These are phyloP conservation scores for Cercospora sp. DNA, from an alignment of 2,329 filamentous ascomycete genomes.

Conservation along the genomic window DNA sequence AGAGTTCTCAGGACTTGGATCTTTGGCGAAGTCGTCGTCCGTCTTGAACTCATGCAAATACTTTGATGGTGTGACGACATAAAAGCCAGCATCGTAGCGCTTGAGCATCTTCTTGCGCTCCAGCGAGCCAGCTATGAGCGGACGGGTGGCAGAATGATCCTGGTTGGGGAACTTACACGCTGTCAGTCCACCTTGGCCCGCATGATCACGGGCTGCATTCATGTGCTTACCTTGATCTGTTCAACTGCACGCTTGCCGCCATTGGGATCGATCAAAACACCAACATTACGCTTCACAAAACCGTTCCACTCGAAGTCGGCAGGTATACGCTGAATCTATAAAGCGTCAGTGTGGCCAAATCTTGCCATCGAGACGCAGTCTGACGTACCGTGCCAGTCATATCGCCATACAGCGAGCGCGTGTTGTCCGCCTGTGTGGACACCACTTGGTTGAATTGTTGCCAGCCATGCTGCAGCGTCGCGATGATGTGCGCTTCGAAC, in stretches of 20 bases:
- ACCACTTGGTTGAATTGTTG: conserved; percentile 80
- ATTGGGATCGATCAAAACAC: conserved; percentile 75
- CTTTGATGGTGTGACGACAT: conserved; percentile 83
- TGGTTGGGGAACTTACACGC: conserved; percentile 74
- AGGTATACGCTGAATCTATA: conserved; percentile 68
- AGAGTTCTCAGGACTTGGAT: conserved; percentile 81
- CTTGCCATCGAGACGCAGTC: background rate
- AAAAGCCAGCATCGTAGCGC: conserved; percentile 78
- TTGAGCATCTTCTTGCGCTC: conserved; percentile 90
- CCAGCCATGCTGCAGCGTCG: conserved; percentile 79
- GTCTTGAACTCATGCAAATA: conserved; percentile 97
- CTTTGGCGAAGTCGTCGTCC: conserved; percentile 70
- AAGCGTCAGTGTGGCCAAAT: background rate
- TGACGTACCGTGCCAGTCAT: conserved; percentile 63
- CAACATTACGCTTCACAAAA: conserved; percentile 71
- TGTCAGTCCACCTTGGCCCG: background rate
- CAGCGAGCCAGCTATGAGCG: conserved; percentile 82
- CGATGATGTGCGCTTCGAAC: conserved; percentile 84
- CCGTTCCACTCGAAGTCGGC: conserved; percentile 88
- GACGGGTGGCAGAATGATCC: conserved; percentile 73
- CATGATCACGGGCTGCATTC: background rate
- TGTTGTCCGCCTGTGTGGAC: conserved; percentile 77
- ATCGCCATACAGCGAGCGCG: conserved; percentile 77
- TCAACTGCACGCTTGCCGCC: conserved; percentile 72
- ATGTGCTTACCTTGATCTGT: conserved; percentile 53